Percentiles rank a stretch among this genome's conserved stretches.
Conservation (phyloP, 1,284 basidiomycete genomes). For the Rhodotorula sp. region DNA sequence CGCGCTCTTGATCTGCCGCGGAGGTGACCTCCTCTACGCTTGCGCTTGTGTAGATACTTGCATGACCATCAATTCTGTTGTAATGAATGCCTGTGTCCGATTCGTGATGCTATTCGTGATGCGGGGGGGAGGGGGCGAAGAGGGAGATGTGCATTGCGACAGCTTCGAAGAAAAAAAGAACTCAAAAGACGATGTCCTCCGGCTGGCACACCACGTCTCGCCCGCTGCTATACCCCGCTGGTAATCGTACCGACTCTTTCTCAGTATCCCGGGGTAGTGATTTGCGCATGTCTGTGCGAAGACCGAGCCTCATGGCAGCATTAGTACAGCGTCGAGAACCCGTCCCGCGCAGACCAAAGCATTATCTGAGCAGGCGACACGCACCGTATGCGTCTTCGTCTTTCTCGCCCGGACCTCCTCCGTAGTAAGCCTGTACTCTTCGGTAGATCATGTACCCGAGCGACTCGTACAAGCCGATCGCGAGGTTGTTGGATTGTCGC, state of each 20-base stretch:
- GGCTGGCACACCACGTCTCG: conserved; percentile 67
- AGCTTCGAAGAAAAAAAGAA: too few species aligned
- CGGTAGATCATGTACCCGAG: conserved; percentile 84
- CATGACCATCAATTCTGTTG: too few species aligned
- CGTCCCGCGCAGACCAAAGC: background rate
- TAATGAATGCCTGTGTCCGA: too few species aligned
- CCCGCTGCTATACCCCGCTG: conserved; percentile 64
- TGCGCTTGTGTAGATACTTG: too few species aligned
- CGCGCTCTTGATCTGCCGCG: too few species aligned
- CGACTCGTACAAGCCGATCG: conserved; percentile 78
- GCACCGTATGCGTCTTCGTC: conserved; percentile 88
- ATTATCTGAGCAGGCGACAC: conserved; percentile 47
- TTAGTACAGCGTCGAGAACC: background rate
- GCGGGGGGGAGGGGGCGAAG: too few species aligned
- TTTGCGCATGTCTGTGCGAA: conserved; percentile 75
- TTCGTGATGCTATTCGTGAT: too few species aligned
- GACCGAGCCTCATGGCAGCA: background rate
- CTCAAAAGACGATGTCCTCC: conserved; percentile 56
- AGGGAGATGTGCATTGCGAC: too few species aligned
- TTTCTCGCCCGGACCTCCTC: conserved; percentile 67
- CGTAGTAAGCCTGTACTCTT: conserved; percentile 81
- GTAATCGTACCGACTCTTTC: conserved; percentile 55
- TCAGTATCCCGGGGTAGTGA: conserved; percentile 65
- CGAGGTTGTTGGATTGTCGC: conserved; percentile 70
- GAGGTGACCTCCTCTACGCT: too few species aligned